Evolutionary conservation across 768 basidiomycete species (phyloP).

Genomic region (Asterophora parasitica): DNA sequence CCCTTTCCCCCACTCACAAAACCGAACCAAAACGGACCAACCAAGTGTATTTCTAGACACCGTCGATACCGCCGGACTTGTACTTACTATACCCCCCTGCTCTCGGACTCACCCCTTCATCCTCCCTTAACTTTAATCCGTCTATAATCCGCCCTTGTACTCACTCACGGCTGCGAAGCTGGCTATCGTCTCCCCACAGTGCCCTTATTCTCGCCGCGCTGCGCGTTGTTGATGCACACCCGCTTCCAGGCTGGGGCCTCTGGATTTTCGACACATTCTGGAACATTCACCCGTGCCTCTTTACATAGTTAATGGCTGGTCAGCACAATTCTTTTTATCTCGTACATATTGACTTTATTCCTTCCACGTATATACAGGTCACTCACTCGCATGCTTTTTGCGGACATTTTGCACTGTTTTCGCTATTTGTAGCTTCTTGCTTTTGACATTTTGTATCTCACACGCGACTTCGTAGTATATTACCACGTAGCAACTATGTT

Average conservation of each 20-base stretch:
- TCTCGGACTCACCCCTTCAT: neutral
- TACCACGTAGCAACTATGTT: too few relatives aligned
- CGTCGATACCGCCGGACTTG: constrained; percentile 13
- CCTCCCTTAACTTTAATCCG: constrained; percentile 4
- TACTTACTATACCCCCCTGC: constrained; percentile 12
- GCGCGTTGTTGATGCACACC: constrained; percentile 3
- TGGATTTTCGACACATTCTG: constrained; percentile 1
- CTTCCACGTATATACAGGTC: neutral
- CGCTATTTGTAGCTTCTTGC: neutral
- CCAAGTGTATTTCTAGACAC: constrained; percentile 15
- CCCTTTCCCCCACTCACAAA: neutral
- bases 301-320: constrained; percentile 6
- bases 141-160: constrained; percentile 15
- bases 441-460: too few relatives aligned
- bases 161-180: constrained; percentile 8
- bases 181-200: constrained; percentile 6
- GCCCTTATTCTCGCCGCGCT: constrained; percentile 3
- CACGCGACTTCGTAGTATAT: too few relatives aligned
- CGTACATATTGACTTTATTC: too few relatives aligned
- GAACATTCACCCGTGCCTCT: neutral
- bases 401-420: neutral
- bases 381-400: neutral
- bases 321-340: constrained; percentile 8
- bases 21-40: constrained; percentile 3
- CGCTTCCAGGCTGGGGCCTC: constrained; percentile 9